These are phyloP conservation scores for Neurospora tetrasperma DNA, from an alignment of 495 filamentous ascomycete genomes.

Conservation along the genomic window DNA sequence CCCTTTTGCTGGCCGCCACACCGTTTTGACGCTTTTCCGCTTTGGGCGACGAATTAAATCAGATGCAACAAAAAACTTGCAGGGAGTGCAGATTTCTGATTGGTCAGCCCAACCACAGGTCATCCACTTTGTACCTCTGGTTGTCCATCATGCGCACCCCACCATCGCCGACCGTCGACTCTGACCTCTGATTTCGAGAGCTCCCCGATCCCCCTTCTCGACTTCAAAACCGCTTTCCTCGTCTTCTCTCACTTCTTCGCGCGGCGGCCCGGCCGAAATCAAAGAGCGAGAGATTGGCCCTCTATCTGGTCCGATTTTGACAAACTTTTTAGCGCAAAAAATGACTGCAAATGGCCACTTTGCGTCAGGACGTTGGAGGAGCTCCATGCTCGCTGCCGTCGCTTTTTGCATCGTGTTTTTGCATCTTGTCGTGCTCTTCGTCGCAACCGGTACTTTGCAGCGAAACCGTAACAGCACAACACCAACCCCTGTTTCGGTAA, in stretches of 20 bases:
- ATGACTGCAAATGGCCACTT: not conserved
- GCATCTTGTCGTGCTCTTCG: slow-evolving; percentile 13
- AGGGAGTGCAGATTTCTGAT: slow-evolving; percentile 30
- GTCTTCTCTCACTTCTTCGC: slow-evolving; percentile 25
- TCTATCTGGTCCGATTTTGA: slow-evolving; percentile 11
- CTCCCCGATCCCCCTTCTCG: slow-evolving; percentile 18
- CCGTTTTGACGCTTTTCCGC: slow-evolving; percentile 19
- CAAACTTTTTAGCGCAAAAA: slow-evolving; percentile 10
- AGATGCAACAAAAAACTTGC: slow-evolving; percentile 17
- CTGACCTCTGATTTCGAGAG: slow-evolving; percentile 28
- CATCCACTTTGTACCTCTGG: slow-evolving; percentile 28
- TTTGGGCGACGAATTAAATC: slow-evolving; percentile 22
- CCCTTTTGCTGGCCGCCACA: slow-evolving; percentile 18
- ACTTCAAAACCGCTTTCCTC: slow-evolving; percentile 5
- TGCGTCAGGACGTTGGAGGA: not conserved
- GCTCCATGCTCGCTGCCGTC: not conserved
- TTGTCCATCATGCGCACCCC: slow-evolving; percentile 29
- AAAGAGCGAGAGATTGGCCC: not conserved
- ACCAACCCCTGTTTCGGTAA: slow-evolving; percentile 24
- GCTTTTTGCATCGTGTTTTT: slow-evolving; percentile 17
- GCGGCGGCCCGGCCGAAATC: slow-evolving; percentile 5
- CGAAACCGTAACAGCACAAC: slow-evolving; percentile 24
- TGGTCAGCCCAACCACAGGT: slow-evolving; percentile 28
- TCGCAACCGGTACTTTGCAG: slow-evolving; percentile 11
- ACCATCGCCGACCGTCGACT: slow-evolving; percentile 14